Percentiles rank a stretch among this genome's conserved stretches.
Evolutionary conservation across 768 basidiomycete genomes (phyloP).

Genomic region (Sporobolomyces pararoseus): DNA sequence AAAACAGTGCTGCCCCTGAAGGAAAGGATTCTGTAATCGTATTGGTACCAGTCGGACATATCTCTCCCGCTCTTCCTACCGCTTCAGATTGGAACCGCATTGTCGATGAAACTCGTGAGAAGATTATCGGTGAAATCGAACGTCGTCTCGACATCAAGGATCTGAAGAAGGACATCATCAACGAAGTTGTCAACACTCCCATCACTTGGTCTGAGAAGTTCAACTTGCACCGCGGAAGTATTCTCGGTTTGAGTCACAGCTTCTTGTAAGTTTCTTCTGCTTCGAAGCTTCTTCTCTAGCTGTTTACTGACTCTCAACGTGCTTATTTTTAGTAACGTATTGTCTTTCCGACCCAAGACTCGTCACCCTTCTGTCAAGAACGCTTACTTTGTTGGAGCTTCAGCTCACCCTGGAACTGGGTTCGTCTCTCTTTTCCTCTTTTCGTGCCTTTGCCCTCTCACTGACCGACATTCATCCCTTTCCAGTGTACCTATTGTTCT

Average conservation of each 20-base stretch:
- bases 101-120: constrained; percentile 31
- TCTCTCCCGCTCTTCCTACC: constrained; percentile 39
- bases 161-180: constrained; percentile 49
- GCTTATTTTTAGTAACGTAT: constrained; percentile 21
- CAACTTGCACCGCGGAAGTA: constrained; percentile 53
- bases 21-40: constrained; percentile 51
- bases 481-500: constrained; percentile 50
- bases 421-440: constrained; percentile 19
- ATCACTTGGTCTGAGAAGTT: constrained; percentile 53
- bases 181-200: constrained; percentile 52
- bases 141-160: constrained; percentile 47
- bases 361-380: constrained; percentile 49
- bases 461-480: background rate
- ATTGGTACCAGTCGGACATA: constrained; percentile 52
- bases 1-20: constrained; percentile 50
- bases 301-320: background rate
- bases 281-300: no score
- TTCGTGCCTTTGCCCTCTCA: background rate
- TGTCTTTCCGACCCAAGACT: constrained; percentile 44
- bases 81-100: constrained; percentile 32
- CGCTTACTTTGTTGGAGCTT: constrained; percentile 54
- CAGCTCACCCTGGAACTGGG: constrained; percentile 53
- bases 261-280: constrained; percentile 46
- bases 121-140: constrained; percentile 42
- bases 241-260: constrained; percentile 52